Percentiles rank a stretch among this genome's conserved stretches.
Evolutionary conservation across 495 filamentous ascomycete species (phyloP).

Genomic region (Apodospora peruviana): DNA sequence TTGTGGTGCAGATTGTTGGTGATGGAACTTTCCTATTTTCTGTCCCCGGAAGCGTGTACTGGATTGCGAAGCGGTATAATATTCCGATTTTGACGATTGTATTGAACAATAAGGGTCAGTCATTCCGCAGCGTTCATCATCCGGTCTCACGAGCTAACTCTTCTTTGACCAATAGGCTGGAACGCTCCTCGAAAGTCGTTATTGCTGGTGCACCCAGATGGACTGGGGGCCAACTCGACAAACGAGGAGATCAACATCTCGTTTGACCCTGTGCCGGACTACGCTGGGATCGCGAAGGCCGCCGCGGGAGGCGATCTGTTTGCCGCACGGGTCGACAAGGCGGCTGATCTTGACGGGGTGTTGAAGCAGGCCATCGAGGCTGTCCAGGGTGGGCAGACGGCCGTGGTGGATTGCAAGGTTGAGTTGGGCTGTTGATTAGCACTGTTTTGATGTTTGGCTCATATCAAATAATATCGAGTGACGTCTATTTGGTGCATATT

Average conservation of each 20-base stretch:
- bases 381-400: conserved; percentile 60
- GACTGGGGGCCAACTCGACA: conserved; percentile 66
- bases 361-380: conserved; percentile 62
- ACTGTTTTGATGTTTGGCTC: too few species aligned
- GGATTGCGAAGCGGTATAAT: conserved; percentile 80
- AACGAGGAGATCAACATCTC: conserved; percentile 89
- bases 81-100: conserved; percentile 89
- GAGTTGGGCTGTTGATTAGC: conserved; percentile 34
- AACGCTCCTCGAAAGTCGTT: conserved; percentile 75
- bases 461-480: too few species aligned
- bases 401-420: conserved; percentile 57
- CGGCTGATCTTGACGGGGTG: conserved; percentile 53
- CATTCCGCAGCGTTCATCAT: neutral
- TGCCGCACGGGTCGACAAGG: conserved; percentile 56
- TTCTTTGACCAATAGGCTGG: conserved; percentile 55
- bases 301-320: conserved; percentile 72
- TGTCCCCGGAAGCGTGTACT: conserved; percentile 87
- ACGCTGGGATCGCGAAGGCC: conserved; percentile 85
- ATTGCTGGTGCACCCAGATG: conserved; percentile 78
- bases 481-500: too few species aligned
- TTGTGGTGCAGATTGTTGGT: conserved; percentile 89
- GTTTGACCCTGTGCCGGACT: conserved; percentile 82
- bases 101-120: conserved; percentile 79
- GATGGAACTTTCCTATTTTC: conserved; percentile 90
- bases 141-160: neutral